phyloP scores from a whole-genome alignment of 371 early-diverging fungal species.

The Apophysomyces variabilis region DNA sequence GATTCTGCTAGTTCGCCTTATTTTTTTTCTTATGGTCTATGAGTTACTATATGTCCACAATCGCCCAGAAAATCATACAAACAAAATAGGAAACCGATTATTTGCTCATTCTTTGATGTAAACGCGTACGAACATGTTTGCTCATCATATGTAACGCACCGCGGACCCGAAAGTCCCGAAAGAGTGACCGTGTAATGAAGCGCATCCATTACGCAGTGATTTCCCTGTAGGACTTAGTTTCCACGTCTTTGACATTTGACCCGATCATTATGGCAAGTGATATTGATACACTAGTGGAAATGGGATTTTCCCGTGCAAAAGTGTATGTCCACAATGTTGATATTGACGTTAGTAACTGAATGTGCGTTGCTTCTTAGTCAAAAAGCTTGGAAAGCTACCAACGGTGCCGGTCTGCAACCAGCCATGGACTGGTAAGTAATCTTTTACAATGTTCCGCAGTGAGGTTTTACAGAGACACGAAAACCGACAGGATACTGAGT shows the following conservation, averaged over 20 bases:
- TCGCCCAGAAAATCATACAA: no score
- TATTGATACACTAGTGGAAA: slow-evolving; percentile 66
- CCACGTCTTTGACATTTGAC: not conserved
- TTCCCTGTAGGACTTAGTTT: no score
- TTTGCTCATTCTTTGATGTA: no score
- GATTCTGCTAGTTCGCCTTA: no score
- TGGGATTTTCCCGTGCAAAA: slow-evolving; percentile 80
- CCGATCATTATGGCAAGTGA: slow-evolving; percentile 55
- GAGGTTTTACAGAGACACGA: not conserved
- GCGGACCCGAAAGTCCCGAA: no score
- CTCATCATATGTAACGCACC: no score
- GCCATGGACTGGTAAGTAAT: slow-evolving; percentile 86
- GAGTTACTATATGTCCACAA: no score
- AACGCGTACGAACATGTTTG: no score
- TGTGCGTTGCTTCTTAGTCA: not conserved
- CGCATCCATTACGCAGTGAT: no score
- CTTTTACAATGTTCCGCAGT: not conserved
- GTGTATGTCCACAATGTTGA: slow-evolving; percentile 52
- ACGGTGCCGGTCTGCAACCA: slow-evolving; percentile 82
- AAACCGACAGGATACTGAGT: slow-evolving; percentile 65
- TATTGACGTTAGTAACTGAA: not conserved
- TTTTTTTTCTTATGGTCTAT: no score
- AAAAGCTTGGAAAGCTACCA: slow-evolving; percentile 21
- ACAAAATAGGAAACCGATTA: no score
- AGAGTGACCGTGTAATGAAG: no score